phyloP scores from a whole-genome alignment of 805 yeast genomes.

The Starmerella khaoyaiensis region DNA sequence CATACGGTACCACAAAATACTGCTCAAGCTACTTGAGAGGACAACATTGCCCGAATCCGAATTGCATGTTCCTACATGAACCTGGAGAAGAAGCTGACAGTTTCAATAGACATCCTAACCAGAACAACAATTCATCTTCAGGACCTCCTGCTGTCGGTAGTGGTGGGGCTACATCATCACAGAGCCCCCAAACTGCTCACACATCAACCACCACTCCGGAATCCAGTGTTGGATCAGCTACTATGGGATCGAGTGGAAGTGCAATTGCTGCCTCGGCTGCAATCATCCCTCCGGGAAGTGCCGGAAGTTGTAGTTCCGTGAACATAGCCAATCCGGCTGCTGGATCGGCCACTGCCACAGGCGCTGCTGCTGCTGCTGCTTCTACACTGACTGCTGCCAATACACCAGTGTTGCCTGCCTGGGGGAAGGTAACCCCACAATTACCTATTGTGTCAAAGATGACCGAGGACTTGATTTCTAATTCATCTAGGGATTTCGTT shows the following conservation, averaged over 20 bases:
- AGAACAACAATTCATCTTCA: constrained; percentile 5
- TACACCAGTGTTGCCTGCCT: constrained; percentile 17
- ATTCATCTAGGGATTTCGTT: constrained; percentile 3
- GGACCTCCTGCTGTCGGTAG: too few relatives aligned
- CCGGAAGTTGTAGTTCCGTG: neutral
- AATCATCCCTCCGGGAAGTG: neutral
- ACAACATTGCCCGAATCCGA: constrained; percentile 93
- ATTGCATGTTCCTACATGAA: constrained; percentile 97
- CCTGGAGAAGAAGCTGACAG: constrained; percentile 99
- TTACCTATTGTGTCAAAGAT: constrained; percentile 12
- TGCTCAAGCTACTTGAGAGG: constrained; percentile 94
- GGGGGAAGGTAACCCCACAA: constrained; percentile 17
- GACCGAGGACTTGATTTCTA: constrained; percentile 2
- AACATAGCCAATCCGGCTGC: neutral
- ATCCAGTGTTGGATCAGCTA: constrained; percentile 1
- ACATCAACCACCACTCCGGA: too few relatives aligned
- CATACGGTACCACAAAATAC: constrained; percentile 96
- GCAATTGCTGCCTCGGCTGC: neutral
- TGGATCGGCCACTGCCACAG: neutral
- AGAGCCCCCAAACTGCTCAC: too few relatives aligned
- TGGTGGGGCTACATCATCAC: too few relatives aligned
- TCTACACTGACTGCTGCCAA: constrained; percentile 12
- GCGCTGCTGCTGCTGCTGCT: constrained; percentile 2
- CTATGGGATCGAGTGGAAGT: neutral
- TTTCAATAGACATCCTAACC: constrained; percentile 51